These are phyloP conservation scores for Lachnellula suecica DNA, from an alignment of 2,329 filamentous ascomycete genomes.

Conservation along the genomic window DNA sequence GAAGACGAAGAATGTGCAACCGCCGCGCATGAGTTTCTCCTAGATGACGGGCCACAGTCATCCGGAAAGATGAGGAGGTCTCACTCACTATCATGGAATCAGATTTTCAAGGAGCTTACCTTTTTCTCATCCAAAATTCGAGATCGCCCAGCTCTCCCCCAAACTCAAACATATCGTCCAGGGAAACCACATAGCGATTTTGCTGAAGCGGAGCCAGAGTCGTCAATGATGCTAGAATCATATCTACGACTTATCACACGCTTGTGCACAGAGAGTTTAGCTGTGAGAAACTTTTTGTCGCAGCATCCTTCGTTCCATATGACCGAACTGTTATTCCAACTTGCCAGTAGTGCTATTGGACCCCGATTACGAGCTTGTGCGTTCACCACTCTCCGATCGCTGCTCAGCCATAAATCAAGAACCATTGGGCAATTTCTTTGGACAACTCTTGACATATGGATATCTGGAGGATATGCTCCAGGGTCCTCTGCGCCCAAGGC, in stretches of 20 bases:
- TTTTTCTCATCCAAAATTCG: constrained; percentile 79
- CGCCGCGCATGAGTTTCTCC: constrained; percentile 82
- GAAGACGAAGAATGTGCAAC: constrained; percentile 80
- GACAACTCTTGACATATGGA: constrained; percentile 77
- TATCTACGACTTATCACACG: constrained; percentile 88
- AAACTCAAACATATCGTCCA: constrained; percentile 52
- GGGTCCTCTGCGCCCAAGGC: constrained; percentile 40
- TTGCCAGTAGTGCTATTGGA: constrained; percentile 76
- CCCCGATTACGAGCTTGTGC: constrained; percentile 78
- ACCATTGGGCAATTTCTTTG: constrained; percentile 74
- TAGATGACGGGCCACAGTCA: constrained; percentile 76
- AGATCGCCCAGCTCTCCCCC: constrained; percentile 63
- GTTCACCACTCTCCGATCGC: constrained; percentile 73
- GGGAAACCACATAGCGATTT: constrained; percentile 63
- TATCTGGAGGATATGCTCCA: constrained; percentile 58
- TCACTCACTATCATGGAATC: constrained; percentile 85
- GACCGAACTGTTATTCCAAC: constrained; percentile 71
- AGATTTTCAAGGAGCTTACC: constrained; percentile 87
- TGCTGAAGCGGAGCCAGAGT: constrained; percentile 84
- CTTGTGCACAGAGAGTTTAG: constrained; percentile 71
- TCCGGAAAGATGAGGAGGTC: constrained; percentile 78
- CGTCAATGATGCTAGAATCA: constrained; percentile 93
- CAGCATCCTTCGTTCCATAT: constrained; percentile 65
- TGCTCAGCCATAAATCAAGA: constrained; percentile 73
- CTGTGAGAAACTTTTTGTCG: constrained; percentile 73